Evolutionary conservation across 2,329 filamentous ascomycete species (phyloP), one percentile per base, ranked within the genome.

Genomic region (Alternaria viburni): DNA sequence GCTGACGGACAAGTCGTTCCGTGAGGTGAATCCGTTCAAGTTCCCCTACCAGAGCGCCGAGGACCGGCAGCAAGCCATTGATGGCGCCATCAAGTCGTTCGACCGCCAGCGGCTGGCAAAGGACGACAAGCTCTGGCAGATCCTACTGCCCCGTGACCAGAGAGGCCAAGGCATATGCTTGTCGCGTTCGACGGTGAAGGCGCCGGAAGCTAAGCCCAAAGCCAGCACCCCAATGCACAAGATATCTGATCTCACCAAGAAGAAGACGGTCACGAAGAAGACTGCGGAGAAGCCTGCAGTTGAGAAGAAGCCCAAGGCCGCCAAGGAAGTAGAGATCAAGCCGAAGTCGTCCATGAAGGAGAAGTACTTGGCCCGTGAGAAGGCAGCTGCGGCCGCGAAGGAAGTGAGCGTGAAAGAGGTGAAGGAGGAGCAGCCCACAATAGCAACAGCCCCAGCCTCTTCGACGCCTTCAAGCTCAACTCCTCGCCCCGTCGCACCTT

Each of bases 71-170:
- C 80, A 84, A 57, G 88, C 87, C 26, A 87, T 90, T 70, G 85
- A 89, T 66, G 86, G 86, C 77, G 87, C 88, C 57, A 85, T 90
- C 70, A 85, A 85, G 57, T 87, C 88, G 46, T 90, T 87, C 74
- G 88, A 90, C 76, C 84, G 88, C 57, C 83, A 87, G 77, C 83
- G 88, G 26, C 79, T 90, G 17, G 84, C 85, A 7, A 86, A 86
- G 66, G 83, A 86, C 41, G 88, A 90, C 71, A 86, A 86, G 71
- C 79, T 87, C 19, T 90, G 88, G 88, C 88, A 90, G 77, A 82
- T 82, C 67, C 80, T 90, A 62, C 81, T 90, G 59, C 87, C 87
- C 8, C 84, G 84, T 69, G 83, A 87, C 54, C 87, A 90, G 70
- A 84, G 88, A 66, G 86, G 86, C 47, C 88, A 89, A 72, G 88